These are phyloP conservation scores for Berberis vulgaris DNA, from an alignment of 164 flowering plant genomes.

Conservation along the genomic window DNA sequence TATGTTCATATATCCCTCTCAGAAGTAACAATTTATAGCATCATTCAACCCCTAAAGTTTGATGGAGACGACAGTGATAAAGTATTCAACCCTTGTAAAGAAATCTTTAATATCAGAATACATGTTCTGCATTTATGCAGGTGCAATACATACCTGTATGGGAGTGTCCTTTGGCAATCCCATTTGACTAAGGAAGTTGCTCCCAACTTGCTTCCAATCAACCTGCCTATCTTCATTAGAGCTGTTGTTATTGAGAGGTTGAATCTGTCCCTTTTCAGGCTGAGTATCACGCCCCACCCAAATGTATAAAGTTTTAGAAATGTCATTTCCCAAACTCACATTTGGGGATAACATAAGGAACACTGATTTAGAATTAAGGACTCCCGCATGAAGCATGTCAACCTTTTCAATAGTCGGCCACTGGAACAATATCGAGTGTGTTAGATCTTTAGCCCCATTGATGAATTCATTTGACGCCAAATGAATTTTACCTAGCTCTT, in stretches of 20 bases:
- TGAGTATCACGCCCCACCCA: constrained; percentile 35
- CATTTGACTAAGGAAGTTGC: constrained; percentile 24
- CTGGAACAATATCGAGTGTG: constrained; percentile 19
- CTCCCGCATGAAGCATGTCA: constrained; percentile 14
- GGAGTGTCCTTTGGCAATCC: constrained; percentile 29
- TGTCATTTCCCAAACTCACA: constrained; percentile 11
- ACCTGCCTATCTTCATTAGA: constrained; percentile 9
- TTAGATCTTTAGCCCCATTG: constrained; percentile 5
- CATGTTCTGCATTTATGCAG: constrained; percentile 1
- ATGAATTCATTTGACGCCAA: constrained; percentile 10
- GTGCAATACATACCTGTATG: constrained; percentile 32
- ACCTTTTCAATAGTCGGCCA: constrained; percentile 38
- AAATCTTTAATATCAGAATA: background rate
- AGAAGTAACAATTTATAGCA: too few species aligned
- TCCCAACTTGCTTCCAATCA: constrained; percentile 25
- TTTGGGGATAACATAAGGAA: constrained; percentile 28
- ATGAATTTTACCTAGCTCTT: constrained; percentile 6
- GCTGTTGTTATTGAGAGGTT: background rate
- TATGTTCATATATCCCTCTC: too few species aligned
- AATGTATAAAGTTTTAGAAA: constrained; percentile 22
- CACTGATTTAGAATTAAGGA: constrained; percentile 36
- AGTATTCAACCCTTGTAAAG: too few species aligned
- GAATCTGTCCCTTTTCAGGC: constrained; percentile 13
- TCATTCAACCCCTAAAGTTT: too few species aligned
- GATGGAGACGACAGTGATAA: too few species aligned